Conservation (phyloP, 768 basidiomycete species). For the Tricholoma bakamatsutake region DNA sequence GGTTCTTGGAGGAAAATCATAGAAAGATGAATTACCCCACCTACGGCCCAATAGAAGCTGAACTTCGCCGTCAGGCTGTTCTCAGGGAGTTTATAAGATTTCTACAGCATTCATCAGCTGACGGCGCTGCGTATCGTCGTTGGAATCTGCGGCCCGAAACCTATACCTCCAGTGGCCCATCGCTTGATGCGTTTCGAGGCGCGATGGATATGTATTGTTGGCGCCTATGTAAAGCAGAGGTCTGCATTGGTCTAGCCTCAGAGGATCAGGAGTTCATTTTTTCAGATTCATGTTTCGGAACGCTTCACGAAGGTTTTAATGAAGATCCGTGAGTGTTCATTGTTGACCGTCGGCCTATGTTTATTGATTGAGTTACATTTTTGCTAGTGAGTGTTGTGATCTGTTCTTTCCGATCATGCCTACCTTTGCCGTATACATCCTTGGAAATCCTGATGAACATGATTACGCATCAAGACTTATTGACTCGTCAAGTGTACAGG, state of each 20-base stretch:
- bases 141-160: slow-evolving; percentile 8
- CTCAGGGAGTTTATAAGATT: slow-evolving; percentile 28
- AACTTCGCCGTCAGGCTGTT: slow-evolving; percentile 25
- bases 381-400: slow-evolving; percentile 38
- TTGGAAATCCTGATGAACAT: slow-evolving; percentile 27
- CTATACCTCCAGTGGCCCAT: slow-evolving; percentile 3
- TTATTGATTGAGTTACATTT: slow-evolving; percentile 1
- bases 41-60: slow-evolving; percentile 25
- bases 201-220: slow-evolving; percentile 42
- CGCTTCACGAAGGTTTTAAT: slow-evolving; percentile 43
- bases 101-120: slow-evolving; percentile 18
- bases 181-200: slow-evolving; percentile 22
- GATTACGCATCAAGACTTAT: slow-evolving; percentile 9
- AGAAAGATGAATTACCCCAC: slow-evolving; percentile 22
- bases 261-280: slow-evolving; percentile 55
- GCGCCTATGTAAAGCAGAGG: slow-evolving; percentile 41
- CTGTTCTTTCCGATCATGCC: slow-evolving; percentile 53
- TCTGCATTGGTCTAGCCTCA: slow-evolving; percentile 47
- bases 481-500: slow-evolving; percentile 22
- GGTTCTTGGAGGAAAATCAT: slow-evolving; percentile 18
- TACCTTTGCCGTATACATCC: slow-evolving; percentile 46
- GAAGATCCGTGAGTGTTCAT: slow-evolving; percentile 32
- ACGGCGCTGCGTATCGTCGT: slow-evolving; percentile 1
- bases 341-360: neutral
- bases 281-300: slow-evolving; percentile 48